Base-by-base conservation (phyloP, 495 filamentous ascomycete genomes). In the Parathielavia hyrcaniae region DNA sequence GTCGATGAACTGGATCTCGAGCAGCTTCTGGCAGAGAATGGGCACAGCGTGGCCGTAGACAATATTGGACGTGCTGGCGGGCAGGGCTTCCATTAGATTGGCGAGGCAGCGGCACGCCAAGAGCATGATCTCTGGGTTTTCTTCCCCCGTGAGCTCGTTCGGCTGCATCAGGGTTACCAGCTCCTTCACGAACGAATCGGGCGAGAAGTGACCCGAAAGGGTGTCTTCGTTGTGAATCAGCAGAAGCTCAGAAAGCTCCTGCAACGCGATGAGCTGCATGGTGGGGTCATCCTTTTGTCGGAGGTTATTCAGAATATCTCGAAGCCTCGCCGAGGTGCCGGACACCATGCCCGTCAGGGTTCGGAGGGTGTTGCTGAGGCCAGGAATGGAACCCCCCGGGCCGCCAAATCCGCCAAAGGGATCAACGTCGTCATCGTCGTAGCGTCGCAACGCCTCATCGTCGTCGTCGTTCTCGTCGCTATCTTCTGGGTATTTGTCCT, bases 41-140 rank as follows among this genome's bases (percentile, higher is more conserved):
- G 95, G 92, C 16, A 99, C 92, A 46, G 95, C 95, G 41, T 90
- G 89, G 16, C 91, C 91, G 68, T 97, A 97, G 38, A 97, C 95
- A 22, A 99, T 90, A 69, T 92, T 95, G 16, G 91, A 89, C 23
- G 91, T 91, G 51, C 93, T 91, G 17, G 89, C 83, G 22, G 93
- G 91, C 22, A 97, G 75, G 32, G 95, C 95, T 69, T 99, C 95
- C 92, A 99, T 99, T 34, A 99, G 71, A 64, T 99, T 97, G 49
- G 95, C 95, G 48, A 99, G 84, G 70, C 89, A 97, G 48, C 95
- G 88, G 69, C 95, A 97, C 5, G 95, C 95, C 58, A 97, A 81
- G 3, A 97, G 85, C 91, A 97, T 97, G 63, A 97, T 96, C 71
- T 99, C 92, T 5, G 91, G 87, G 66, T 96, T 96, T 69, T 95